Base-by-base conservation (phyloP, 495 filamentous ascomycete genomes). In the Cenococcum geophilum region DNA sequence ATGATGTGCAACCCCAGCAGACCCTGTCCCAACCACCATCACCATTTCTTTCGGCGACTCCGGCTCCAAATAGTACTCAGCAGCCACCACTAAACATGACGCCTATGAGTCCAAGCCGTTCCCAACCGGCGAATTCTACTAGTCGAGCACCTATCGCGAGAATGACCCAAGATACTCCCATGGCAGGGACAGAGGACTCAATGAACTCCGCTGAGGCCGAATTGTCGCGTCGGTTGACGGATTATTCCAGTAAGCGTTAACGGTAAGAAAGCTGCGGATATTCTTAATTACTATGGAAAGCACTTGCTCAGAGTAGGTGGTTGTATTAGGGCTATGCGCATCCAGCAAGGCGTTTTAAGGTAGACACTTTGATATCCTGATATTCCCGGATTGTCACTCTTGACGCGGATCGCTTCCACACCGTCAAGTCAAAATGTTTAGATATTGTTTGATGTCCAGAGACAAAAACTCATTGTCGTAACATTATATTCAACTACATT, bases 21-120 rank as follows among this genome's bases (percentile, higher is more conserved):
- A 12, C 45, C 22, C 9, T 52, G 5, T 18, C 21, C 4, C 49
- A 52, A 16, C 49, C 49, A 27, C 49, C 49, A 27, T 52, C 49
- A 52, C 49, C 49, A 23, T 52, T 52, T 20, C 23, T 52, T 22
- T 52, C 49, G 22, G 49, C 49, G 23, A 9, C 49, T 52, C 18
- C 5, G 23, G 21, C 20, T 25, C 6, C 40, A 45, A 45, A 16
- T 18, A 45, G 18, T 45, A 4, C 40, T 18, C 14, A 45, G 40
- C 4, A 45, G 12, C 40, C 11, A 32, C 6, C 6, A 32, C 27
- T 6, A 32, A 32, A 32, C 6, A 32, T 32, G 27, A 32, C 27
- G 6, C 27, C 27, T 32, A 32, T 32, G 27, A 32, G 27, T 6
- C 27, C 27, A 32, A 32, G 27, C 6, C 6, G 27, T 32, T 3